Evolutionary conservation across 2,329 filamentous ascomycete species (phyloP), one percentile per base, ranked within the genome.

Genomic region (Diaporthe sp.): DNA sequence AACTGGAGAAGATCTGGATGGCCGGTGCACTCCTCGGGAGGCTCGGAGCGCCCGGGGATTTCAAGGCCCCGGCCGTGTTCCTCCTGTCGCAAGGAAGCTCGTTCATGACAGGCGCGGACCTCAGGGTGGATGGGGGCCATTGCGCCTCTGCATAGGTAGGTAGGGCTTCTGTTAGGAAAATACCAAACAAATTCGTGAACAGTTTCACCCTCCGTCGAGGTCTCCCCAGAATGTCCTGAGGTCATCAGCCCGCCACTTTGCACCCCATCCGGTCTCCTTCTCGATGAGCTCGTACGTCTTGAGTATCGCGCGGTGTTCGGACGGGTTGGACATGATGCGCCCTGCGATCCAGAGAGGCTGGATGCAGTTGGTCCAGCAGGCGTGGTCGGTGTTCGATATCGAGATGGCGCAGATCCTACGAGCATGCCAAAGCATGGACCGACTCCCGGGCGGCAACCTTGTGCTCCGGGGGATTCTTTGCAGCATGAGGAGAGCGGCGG

Each of bases 91-190:
- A 89, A 77, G 90, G 89, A 0, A 90, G 88, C 77, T 85, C 85
- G 1, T 92, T 89, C 78, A 90, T 92, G 85, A 91, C 90, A 0
- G 90, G 89, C 0, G 86, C 87, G 17, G 89, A 90, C 60, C 78
- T 92, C 77, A 80, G 89, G 22, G 88, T 92, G 49, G 90, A 92
- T 79, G 90, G 90, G 70, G 90, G 90, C 1, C 90, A 92, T 80
- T 85, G 83, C 34, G 84, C 83, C 0, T 85, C 65, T 28, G 65
- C 65, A 13, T 70, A 70, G 65, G 49, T 22, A 65, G 42, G 42
- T 22, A 49, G 65, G 49, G 15, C 9, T 12, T 20, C n/a, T 28
- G n/a, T 82, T 83, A 39, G 84, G 20, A 61, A 25, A 72, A 55
- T 42, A 55, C 37, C 49, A 31, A 70, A 55, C 1, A 55, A 55